A percentile compares a stretch with the other conserved stretches of the same genome.
phyloP scores from a whole-genome alignment of 2,329 filamentous ascomycete species.

The Fusarium veterinarium region DNA sequence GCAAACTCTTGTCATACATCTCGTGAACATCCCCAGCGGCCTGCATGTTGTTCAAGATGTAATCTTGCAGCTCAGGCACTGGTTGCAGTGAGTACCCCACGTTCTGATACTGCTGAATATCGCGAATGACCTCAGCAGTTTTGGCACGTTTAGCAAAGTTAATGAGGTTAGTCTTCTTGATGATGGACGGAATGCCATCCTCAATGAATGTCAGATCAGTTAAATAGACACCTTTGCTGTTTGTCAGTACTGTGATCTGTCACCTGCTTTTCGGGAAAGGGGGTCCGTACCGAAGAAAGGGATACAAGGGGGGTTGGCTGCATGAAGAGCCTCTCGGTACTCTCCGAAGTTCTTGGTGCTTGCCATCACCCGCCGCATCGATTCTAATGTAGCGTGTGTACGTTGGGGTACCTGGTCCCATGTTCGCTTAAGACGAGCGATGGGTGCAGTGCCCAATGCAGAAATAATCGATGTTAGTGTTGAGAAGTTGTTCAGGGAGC shows the following conservation, averaged over 20 bases:
- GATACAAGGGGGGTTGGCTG: conserved; percentile 95
- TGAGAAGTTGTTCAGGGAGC: conserved; percentile 93
- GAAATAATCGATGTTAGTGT: conserved; percentile 98
- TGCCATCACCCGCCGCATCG: conserved; percentile 93
- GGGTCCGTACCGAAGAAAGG: conserved; percentile 86
- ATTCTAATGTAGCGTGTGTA: conserved; percentile 82
- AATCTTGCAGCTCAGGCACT: conserved; percentile 93
- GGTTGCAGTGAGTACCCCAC: conserved; percentile 93
- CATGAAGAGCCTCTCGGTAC: conserved; percentile 92
- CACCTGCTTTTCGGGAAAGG: background rate
- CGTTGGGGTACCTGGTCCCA: conserved; percentile 94
- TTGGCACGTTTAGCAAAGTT: conserved; percentile 99
- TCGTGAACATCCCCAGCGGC: conserved; percentile 95
- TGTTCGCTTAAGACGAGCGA: conserved; percentile 90
- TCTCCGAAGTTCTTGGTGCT: conserved; percentile 99
- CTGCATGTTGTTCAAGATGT: conserved; percentile 96
- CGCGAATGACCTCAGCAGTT: conserved; percentile 96
- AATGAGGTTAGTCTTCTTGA: conserved; percentile 96
- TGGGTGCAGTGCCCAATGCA: conserved; percentile 91
- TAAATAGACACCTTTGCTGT: conserved; percentile 81
- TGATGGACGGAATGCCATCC: conserved; percentile 94
- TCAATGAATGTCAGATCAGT: conserved; percentile 99
- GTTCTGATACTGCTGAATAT: conserved; percentile 99
- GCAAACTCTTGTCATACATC: conserved; percentile 98
- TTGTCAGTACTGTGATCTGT: conserved; percentile 14